These are phyloP conservation scores for Neurospora pannonica DNA, from an alignment of 495 filamentous ascomycete genomes.

Conservation along the genomic window DNA sequence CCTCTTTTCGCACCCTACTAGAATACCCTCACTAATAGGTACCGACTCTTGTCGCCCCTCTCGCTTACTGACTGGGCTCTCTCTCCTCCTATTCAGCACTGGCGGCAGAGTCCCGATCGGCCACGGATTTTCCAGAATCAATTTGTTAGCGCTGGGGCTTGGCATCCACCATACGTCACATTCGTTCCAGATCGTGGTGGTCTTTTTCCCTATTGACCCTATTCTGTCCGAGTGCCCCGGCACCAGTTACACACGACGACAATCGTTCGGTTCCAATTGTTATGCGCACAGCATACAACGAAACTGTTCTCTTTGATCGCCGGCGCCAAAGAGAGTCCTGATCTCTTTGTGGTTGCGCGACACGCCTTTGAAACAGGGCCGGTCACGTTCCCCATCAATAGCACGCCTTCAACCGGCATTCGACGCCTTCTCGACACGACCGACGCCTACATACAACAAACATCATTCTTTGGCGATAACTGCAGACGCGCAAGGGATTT, in stretches of 20 bases:
- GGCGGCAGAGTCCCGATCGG: not conserved
- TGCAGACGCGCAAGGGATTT: not conserved
- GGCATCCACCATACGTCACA: constrained; percentile 11
- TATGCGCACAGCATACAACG: not conserved
- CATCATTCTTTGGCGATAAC: not conserved
- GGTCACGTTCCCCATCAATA: not conserved
- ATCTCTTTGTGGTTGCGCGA: not conserved
- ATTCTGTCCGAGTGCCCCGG: not conserved
- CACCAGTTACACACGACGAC: not conserved
- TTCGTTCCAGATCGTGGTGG: not conserved
- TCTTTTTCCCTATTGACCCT: not conserved
- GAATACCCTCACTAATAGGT: not conserved
- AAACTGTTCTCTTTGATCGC: not conserved
- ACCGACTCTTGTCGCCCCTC: not conserved
- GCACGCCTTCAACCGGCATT: not conserved
- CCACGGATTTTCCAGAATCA: not conserved
- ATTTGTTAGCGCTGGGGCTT: constrained; percentile 1
- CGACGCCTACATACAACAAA: not conserved
- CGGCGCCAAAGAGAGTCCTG: not conserved
- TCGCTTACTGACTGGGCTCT: not conserved
- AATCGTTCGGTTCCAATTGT: not conserved
- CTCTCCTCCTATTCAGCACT: not conserved
- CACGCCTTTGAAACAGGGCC: not conserved
- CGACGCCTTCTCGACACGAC: not conserved
- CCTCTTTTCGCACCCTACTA: not conserved